Evolutionary conservation across 2,329 filamentous ascomycete species (phyloP), one percentile per base, ranked within the genome.

Genomic region (Alternaria sp.): DNA sequence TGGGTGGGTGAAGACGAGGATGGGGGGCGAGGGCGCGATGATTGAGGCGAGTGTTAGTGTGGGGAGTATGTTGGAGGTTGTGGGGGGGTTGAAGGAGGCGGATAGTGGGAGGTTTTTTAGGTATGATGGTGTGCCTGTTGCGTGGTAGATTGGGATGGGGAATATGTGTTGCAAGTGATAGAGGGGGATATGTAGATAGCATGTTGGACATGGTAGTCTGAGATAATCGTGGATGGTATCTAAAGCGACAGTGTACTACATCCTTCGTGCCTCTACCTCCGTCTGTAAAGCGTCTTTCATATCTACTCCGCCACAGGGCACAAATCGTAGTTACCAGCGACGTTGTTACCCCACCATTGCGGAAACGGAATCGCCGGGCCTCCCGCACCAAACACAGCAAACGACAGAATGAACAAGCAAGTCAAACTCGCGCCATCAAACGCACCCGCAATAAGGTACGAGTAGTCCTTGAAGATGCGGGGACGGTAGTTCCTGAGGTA

Each of bases 1-100:
- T 0, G 82, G 82, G 7, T 83, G 81, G 81, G 81, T 83, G 6
- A 78, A 80, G 77, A 83, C 81, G 21, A 76, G 80, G 63, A 80
- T 83, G 76, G 82, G 82, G 3, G 82, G 82, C 0, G 78, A 80
- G 41, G 79, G 78, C 4, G 80, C 80, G 25, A 72, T 81, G 67
- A 70, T 82, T 18, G 76, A 79, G 70, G 71, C 77, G 6, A 59
- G 78, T 41, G 75, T 80, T 49, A 81, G 78, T 64, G 79, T 82
- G 57, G 66, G 69, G 23, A 75, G 77, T 12, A 82, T 82, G 79
- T 51, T 82, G 61, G 78, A 80, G 58, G 73, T 77, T 6, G 44
- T 82, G 15, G 66, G 65, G 18, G 69, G 68, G 7, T 58, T 81
- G 60, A 73, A 62, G 63, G 74, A 77, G 18, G 72, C 68, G 26